Percentiles rank a stretch among this genome's conserved stretches.
phyloP scores from a whole-genome alignment of 164 flowering plant species.

The Nymphaea thermarum region DNA sequence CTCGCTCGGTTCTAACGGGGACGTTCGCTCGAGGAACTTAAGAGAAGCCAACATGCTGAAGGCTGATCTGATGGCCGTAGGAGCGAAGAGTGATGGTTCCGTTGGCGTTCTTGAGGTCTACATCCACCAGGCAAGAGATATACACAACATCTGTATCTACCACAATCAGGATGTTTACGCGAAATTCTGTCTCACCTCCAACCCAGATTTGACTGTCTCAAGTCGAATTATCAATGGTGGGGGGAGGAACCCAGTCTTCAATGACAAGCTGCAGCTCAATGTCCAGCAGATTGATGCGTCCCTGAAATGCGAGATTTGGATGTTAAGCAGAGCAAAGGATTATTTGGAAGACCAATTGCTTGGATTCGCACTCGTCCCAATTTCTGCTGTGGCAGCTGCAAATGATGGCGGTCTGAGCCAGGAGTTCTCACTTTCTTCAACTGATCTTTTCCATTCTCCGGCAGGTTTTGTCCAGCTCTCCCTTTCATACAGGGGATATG shows the following conservation, averaged over 20 bases:
- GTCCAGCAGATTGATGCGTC: conserved; percentile 49
- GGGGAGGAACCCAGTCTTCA: conserved; percentile 80
- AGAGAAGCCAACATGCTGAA: not conserved
- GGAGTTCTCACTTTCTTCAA: conserved; percentile 83
- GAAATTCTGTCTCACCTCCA: conserved; percentile 69
- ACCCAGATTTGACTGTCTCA: conserved; percentile 59
- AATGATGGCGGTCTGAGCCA: conserved; percentile 51
- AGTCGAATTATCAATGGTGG: conserved; percentile 84
- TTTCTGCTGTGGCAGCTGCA: conserved; percentile 48
- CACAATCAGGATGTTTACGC: conserved; percentile 99
- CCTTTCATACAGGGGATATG: conserved; percentile 47
- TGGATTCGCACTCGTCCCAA: conserved; percentile 81
- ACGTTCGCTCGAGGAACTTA: not conserved
- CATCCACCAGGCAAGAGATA: conserved; percentile 83
- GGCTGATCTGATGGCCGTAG: not conserved
- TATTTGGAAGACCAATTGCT: conserved; percentile 88
- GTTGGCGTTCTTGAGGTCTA: conserved; percentile 66
- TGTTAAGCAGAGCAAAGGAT: conserved; percentile 86
- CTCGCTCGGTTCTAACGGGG: not conserved
- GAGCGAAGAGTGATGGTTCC: conserved; percentile 3
- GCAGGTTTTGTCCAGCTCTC: conserved; percentile 79
- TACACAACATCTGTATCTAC: conserved; percentile 95
- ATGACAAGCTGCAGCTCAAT: conserved; percentile 45
- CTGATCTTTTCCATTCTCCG: conserved; percentile 91
- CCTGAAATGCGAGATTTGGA: conserved; percentile 92